These are phyloP conservation scores for Aspergillus fumigatus DNA, from an alignment of 2,329 filamentous ascomycete species.

Conservation along the genomic window DNA sequence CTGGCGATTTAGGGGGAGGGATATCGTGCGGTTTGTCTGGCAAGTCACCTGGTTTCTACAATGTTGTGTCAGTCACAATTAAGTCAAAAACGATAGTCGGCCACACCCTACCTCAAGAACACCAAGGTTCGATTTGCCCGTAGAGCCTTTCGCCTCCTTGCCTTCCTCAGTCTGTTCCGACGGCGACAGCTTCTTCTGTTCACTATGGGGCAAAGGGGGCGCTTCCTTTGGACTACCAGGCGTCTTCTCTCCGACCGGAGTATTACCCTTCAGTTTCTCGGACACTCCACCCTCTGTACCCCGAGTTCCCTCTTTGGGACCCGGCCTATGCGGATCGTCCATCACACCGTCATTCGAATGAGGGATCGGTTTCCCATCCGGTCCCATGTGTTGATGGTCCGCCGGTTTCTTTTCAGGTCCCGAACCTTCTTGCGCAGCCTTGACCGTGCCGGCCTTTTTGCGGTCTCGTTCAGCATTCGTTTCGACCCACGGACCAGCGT, in stretches of 20 bases:
- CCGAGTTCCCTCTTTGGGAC: slow-evolving; percentile 78
- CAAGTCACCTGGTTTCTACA: slow-evolving; percentile 73
- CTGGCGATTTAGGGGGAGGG: slow-evolving; percentile 59
- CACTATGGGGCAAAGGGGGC: slow-evolving; percentile 74
- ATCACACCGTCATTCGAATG: slow-evolving; percentile 74
- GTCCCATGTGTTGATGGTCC: slow-evolving; percentile 34
- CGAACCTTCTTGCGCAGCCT: slow-evolving; percentile 29
- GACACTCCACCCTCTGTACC: slow-evolving; percentile 87
- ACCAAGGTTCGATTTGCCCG: slow-evolving; percentile 43
- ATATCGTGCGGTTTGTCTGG: slow-evolving; percentile 74
- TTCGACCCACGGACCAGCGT: slow-evolving; percentile 69
- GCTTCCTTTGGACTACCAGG: slow-evolving; percentile 82
- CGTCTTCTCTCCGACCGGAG: slow-evolving; percentile 66
- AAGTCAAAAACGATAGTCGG: neutral
- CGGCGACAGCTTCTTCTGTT: slow-evolving; percentile 61
- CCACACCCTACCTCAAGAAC: slow-evolving; percentile 50
- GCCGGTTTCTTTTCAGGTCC: slow-evolving; percentile 23
- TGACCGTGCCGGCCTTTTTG: slow-evolving; percentile 35
- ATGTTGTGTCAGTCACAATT: slow-evolving; percentile 1
- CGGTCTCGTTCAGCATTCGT: slow-evolving; percentile 45
- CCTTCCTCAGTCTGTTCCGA: slow-evolving; percentile 33
- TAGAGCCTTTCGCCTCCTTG: slow-evolving; percentile 38
- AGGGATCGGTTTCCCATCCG: slow-evolving; percentile 42
- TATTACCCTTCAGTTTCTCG: slow-evolving; percentile 74
- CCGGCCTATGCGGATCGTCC: slow-evolving; percentile 74